These are phyloP conservation scores for Huiozyma naganishii DNA, from an alignment of 805 yeast species.

Conservation along the genomic window DNA sequence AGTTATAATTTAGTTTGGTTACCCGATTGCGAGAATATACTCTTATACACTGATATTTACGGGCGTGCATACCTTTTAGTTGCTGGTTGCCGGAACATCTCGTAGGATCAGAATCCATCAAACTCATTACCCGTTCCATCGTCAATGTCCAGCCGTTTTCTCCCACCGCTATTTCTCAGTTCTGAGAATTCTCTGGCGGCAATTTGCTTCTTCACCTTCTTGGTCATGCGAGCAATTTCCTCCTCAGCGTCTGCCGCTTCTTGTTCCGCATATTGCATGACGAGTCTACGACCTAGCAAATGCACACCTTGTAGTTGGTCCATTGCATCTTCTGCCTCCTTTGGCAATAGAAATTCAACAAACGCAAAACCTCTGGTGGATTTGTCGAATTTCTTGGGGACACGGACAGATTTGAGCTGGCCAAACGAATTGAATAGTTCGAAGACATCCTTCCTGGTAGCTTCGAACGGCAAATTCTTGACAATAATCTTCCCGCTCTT, in stretches of 20 bases:
- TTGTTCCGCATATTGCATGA: slow-evolving; percentile 82
- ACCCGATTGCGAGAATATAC: no score
- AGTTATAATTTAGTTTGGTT: not conserved
- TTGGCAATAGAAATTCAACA: slow-evolving; percentile 76
- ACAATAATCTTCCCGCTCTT: slow-evolving; percentile 71
- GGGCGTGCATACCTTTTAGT: no score
- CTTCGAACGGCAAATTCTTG: slow-evolving; percentile 95
- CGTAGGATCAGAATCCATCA: slow-evolving; percentile 9
- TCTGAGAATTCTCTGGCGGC: slow-evolving; percentile 68
- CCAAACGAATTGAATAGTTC: slow-evolving; percentile 93
- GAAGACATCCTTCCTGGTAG: slow-evolving; percentile 84
- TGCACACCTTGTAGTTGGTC: slow-evolving; percentile 90
- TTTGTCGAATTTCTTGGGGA: slow-evolving; percentile 91
- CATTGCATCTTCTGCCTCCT: slow-evolving; percentile 93
- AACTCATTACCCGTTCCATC: slow-evolving; percentile 26
- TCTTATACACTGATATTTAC: no score
- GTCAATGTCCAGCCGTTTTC: slow-evolving; percentile 55
- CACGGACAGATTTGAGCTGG: slow-evolving; percentile 84
- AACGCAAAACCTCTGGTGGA: slow-evolving; percentile 96
- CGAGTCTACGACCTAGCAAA: slow-evolving; percentile 87
- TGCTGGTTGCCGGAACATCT: not conserved
- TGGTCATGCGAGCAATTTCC: slow-evolving; percentile 84
- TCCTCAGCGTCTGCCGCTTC: slow-evolving; percentile 79
- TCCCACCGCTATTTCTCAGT: slow-evolving; percentile 57
- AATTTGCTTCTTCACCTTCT: slow-evolving; percentile 71